Percentiles rank a stretch among this genome's conserved stretches.
Conservation (phyloP, 2,329 filamentous ascomycete genomes). For the Exophiala sp. region DNA sequence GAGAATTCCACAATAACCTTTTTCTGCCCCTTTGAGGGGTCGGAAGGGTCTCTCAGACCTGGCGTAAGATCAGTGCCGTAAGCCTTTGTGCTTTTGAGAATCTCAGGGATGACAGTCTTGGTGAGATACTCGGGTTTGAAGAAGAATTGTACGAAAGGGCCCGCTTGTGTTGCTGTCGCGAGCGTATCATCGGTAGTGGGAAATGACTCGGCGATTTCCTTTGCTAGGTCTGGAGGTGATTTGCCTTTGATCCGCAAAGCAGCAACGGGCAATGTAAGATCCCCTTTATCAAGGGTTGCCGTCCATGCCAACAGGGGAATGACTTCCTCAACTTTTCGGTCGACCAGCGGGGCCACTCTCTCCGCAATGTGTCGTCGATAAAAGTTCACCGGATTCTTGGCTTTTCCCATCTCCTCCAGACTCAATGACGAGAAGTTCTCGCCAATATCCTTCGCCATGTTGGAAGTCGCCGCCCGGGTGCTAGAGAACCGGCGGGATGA, state of each 20-base stretch:
- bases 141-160: slow-evolving; percentile 60
- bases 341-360: slow-evolving; percentile 35
- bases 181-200: slow-evolving; percentile 51
- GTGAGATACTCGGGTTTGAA: slow-evolving; percentile 55
- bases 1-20: slow-evolving; percentile 57
- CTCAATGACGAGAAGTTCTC: slow-evolving; percentile 30
- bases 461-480: slow-evolving; percentile 2
- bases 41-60: slow-evolving; percentile 54
- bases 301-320: slow-evolving; percentile 42
- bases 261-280: slow-evolving; percentile 40
- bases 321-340: slow-evolving; percentile 38
- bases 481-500: slow-evolving; percentile 4
- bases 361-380: slow-evolving; percentile 44
- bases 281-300: slow-evolving; percentile 43
- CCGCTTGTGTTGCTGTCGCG: slow-evolving; percentile 36
- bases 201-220: slow-evolving; percentile 53
- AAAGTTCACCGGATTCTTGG: slow-evolving; percentile 43
- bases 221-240: slow-evolving; percentile 52
- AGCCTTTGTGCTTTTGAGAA: slow-evolving; percentile 50
- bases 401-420: slow-evolving; percentile 31
- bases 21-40: slow-evolving; percentile 54
- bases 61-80: slow-evolving; percentile 57
- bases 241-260: slow-evolving; percentile 49
- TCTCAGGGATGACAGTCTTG: slow-evolving; percentile 53
- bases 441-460: slow-evolving; percentile 15